Evolutionary conservation across 345 rosid genomes (phyloP).

Genomic region (Camelina laxa): DNA sequence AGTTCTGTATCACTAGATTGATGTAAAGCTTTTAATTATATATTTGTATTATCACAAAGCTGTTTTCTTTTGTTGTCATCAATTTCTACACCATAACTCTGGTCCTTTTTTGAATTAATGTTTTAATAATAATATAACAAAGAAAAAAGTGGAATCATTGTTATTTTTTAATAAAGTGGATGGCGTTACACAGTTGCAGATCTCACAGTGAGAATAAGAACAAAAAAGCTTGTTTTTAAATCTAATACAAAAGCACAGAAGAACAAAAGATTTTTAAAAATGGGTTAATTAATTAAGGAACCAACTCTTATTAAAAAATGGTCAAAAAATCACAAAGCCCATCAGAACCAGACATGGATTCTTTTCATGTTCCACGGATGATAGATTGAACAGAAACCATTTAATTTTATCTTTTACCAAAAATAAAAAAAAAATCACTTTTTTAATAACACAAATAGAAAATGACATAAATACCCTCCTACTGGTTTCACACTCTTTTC

Average conservation of each 20-base stretch:
- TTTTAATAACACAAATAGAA: constrained; percentile 17
- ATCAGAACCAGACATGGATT: constrained; percentile 40
- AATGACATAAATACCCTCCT: constrained; percentile 40
- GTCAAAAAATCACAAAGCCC: constrained; percentile 20
- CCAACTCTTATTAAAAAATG: background rate
- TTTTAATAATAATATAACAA: constrained; percentile 8
- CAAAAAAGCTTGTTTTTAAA: constrained; percentile 34
- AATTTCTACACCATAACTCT: background rate
- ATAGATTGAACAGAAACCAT: constrained; percentile 36
- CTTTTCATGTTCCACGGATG: constrained; percentile 43
- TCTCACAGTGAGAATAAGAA: constrained; percentile 44
- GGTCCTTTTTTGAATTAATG: constrained; percentile 1
- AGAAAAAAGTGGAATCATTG: constrained; percentile 21
- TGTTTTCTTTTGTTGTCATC: background rate
- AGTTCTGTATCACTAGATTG: background rate
- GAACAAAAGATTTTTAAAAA: constrained; percentile 19
- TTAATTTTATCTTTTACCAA: constrained; percentile 22
- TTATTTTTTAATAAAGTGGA: constrained; percentile 25
- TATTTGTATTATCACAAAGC: background rate
- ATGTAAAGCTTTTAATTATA: constrained; percentile 2
- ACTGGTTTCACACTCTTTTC: constrained; percentile 40
- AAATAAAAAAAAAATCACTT: constrained; percentile 22
- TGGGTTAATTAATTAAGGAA: constrained; percentile 1
- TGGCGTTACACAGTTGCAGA: constrained; percentile 41
- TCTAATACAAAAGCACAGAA: constrained; percentile 16